Evolutionary conservation across 768 basidiomycete genomes (phyloP).

Genomic region (Cystobasidium onofrii): DNA sequence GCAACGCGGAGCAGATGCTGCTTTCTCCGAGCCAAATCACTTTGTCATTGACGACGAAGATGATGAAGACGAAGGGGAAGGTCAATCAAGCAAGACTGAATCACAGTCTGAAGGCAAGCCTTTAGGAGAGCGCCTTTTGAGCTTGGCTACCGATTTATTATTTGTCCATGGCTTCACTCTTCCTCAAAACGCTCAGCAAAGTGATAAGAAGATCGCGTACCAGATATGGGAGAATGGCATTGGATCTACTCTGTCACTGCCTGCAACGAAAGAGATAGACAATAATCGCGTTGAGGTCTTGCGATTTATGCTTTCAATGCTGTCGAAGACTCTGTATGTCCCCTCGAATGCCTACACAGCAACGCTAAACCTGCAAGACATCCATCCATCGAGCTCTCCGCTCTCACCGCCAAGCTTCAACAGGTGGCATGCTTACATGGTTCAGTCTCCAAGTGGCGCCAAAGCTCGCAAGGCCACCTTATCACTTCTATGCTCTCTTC

Average conservation of each 20-base stretch:
- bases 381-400: conserved; percentile 17
- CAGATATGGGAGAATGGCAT: conserved; percentile 94
- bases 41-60: conserved; percentile 85
- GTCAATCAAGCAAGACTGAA: neutral
- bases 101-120: neutral
- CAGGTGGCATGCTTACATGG: conserved; percentile 66
- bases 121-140: conserved; percentile 41
- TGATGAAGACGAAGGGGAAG: conserved; percentile 9
- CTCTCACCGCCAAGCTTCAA: conserved; percentile 59
- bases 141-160: conserved; percentile 75
- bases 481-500: conserved; percentile 79
- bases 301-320: conserved; percentile 72
- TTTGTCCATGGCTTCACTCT: conserved; percentile 93
- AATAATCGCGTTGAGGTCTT: conserved; percentile 80
- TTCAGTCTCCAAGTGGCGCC: conserved; percentile 53
- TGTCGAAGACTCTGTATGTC: conserved; percentile 84
- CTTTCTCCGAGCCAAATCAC: conserved; percentile 47
- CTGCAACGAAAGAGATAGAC: conserved; percentile 58
- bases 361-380: conserved; percentile 44
- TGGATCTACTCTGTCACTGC: conserved; percentile 71
- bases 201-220: conserved; percentile 75
- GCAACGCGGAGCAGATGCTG: neutral
- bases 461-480: conserved; percentile 56
- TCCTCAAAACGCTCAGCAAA: conserved; percentile 64
- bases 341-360: conserved; percentile 52